phyloP scores from a whole-genome alignment of 352 stramenopile species.

The Phytophthora ohioensis region DNA sequence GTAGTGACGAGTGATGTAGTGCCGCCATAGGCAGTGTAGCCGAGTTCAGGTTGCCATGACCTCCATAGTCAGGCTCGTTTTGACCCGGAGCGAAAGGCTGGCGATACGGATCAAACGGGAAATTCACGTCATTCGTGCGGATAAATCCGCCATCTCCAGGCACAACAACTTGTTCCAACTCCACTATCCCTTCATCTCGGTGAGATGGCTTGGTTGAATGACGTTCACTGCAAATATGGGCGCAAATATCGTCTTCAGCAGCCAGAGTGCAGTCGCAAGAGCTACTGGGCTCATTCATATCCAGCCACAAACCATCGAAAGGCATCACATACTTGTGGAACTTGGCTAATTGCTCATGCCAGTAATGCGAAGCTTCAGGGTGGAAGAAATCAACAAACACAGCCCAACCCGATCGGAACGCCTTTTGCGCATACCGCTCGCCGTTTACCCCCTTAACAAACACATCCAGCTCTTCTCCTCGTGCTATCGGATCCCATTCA shows the following conservation, averaged over 20 bases:
- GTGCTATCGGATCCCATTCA: constrained; percentile 43
- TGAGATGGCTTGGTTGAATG: background rate
- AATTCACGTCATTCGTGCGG: constrained; percentile 72
- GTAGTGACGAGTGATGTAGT: constrained; percentile 70
- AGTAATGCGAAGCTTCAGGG: constrained; percentile 73
- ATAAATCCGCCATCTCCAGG: constrained; percentile 52
- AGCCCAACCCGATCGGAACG: constrained; percentile 69
- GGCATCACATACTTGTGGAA: constrained; percentile 70
- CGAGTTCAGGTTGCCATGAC: constrained; percentile 79
- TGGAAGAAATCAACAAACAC: constrained; percentile 90
- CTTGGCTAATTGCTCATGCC: constrained; percentile 63
- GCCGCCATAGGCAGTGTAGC: constrained; percentile 80
- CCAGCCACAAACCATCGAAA: constrained; percentile 88
- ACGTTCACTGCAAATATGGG: constrained; percentile 21
- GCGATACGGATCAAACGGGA: constrained; percentile 85
- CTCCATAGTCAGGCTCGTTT: constrained; percentile 40
- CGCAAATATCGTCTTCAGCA: constrained; percentile 49
- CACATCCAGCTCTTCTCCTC: constrained; percentile 62
- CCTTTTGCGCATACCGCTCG: constrained; percentile 71
- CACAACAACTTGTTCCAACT: constrained; percentile 27
- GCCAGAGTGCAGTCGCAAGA: constrained; percentile 64
- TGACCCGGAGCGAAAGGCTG: constrained; percentile 81
- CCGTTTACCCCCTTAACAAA: constrained; percentile 83
- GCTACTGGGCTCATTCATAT: constrained; percentile 84
- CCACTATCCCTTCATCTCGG: background rate